These are phyloP conservation scores for Cercospora sp. DNA, from an alignment of 2,329 filamentous ascomycete species.

Conservation along the genomic window DNA sequence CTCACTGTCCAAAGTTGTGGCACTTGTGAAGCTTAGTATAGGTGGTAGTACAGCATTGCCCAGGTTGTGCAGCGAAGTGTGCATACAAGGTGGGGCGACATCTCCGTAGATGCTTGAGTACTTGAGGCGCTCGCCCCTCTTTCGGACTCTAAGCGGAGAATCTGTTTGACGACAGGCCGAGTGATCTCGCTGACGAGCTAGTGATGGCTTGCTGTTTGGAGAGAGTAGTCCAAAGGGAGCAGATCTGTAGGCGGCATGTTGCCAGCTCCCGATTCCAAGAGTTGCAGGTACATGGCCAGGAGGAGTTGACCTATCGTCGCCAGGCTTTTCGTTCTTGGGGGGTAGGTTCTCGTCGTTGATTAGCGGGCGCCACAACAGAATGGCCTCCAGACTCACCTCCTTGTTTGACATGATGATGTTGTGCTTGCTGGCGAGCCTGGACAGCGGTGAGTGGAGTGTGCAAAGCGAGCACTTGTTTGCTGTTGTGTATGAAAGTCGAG, in stretches of 20 bases:
- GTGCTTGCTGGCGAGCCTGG: not conserved
- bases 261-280: slow-evolving; percentile 27
- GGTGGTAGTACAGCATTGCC: slow-evolving; percentile 3
- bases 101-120: slow-evolving; percentile 27
- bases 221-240: slow-evolving; percentile 29
- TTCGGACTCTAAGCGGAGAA: slow-evolving; percentile 39
- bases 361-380: not conserved
- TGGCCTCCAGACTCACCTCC: slow-evolving; percentile 26
- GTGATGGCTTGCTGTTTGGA: slow-evolving; percentile 34
- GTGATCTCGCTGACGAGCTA: slow-evolving; percentile 37
- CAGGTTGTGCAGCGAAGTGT: slow-evolving; percentile 7
- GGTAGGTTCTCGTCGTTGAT: slow-evolving; percentile 28
- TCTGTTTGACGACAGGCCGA: slow-evolving; percentile 34
- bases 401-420: slow-evolving; percentile 33
- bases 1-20: slow-evolving; percentile 16
- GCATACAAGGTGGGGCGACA: slow-evolving; percentile 32
- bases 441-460: not conserved
- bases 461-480: not conserved
- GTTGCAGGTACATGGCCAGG: slow-evolving; percentile 20
- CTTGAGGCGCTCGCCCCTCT: slow-evolving; percentile 40
- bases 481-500: not conserved
- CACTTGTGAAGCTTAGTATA: slow-evolving; percentile 19
- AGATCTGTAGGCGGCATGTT: slow-evolving; percentile 22
- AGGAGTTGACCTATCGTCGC: slow-evolving; percentile 22
- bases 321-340: slow-evolving; percentile 18